phyloP scores from a whole-genome alignment of 129 eudicot genomes.

The Saussurea involucrata region DNA sequence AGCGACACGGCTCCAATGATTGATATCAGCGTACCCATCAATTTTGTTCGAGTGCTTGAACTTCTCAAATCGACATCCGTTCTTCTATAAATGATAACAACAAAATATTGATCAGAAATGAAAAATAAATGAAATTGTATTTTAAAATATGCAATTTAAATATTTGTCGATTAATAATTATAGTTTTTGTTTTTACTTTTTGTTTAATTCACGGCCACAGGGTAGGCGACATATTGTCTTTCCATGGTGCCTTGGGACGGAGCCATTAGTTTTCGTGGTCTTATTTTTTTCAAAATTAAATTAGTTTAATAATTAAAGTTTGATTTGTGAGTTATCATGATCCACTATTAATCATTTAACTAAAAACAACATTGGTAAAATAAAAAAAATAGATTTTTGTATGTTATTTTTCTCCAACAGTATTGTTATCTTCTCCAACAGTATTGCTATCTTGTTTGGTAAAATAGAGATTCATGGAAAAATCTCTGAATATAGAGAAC shows the following conservation, averaged over 20 bases:
- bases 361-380: too few relatives aligned
- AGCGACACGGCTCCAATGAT: slow-evolving; percentile 47
- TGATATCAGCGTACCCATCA: slow-evolving; percentile 59
- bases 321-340: slow-evolving; percentile 11
- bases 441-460: too few relatives aligned
- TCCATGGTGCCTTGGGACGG: slow-evolving; percentile 23
- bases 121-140: too few relatives aligned
- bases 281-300: not conserved
- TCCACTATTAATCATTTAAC: not conserved
- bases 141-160: not conserved
- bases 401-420: too few relatives aligned
- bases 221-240: slow-evolving; percentile 14
- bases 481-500: too few relatives aligned
- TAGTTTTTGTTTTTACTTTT: not conserved
- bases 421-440: too few relatives aligned
- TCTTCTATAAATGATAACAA: slow-evolving; percentile 33
- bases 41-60: slow-evolving; percentile 40
- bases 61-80: slow-evolving; percentile 49
- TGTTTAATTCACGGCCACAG: slow-evolving; percentile 12
- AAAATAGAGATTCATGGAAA: too few relatives aligned
- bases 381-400: too few relatives aligned
- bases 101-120: not conserved
- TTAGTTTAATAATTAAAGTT: not conserved
- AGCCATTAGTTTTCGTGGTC: slow-evolving; percentile 22
- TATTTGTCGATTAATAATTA: not conserved